Evolutionary conservation across 139 green algal genomes (phyloP).

Genomic region (Tetraselmis chui): DNA sequence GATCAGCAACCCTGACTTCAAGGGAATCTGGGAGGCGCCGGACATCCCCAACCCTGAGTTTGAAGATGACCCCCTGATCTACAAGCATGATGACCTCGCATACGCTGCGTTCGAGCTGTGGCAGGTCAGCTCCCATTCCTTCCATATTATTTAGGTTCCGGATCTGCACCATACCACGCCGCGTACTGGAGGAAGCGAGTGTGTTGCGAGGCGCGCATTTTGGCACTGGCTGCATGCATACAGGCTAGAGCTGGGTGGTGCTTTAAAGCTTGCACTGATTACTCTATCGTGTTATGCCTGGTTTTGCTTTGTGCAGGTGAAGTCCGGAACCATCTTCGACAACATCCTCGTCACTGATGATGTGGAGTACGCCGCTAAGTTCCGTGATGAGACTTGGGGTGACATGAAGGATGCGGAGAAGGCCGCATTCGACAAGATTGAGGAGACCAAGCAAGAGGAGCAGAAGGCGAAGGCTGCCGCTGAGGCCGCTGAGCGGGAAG

Average conservation of each 20-base stretch:
- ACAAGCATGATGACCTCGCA: conserved; percentile 60
- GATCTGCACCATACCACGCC: too few relatives aligned
- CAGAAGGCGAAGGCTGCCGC: conserved; percentile 24
- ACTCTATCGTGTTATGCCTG: not conserved
- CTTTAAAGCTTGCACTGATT: too few relatives aligned
- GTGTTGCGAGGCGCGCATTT: too few relatives aligned
- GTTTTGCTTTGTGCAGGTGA: conserved; percentile 49
- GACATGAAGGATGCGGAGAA: conserved; percentile 70
- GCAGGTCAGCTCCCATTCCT: too few relatives aligned
- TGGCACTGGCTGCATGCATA: too few relatives aligned
- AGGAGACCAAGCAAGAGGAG: conserved; percentile 30
- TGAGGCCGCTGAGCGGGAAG: conserved; percentile 7
- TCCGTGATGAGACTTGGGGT: conserved; percentile 70
- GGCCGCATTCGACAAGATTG: conserved; percentile 48
- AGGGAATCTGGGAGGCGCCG: conserved; percentile 74
- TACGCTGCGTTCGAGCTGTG: conserved; percentile 84
- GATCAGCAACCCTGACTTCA: conserved; percentile 59
- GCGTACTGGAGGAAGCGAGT: too few relatives aligned
- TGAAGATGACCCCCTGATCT: conserved; percentile 56
- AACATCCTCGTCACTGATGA: conserved; percentile 83
- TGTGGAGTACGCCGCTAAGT: conserved; percentile 56
- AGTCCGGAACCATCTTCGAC: conserved; percentile 82
- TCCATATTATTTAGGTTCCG: too few relatives aligned
- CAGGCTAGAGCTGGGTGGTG: too few relatives aligned
- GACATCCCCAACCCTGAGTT: conserved; percentile 84